Percentiles rank a stretch among this genome's conserved stretches.
These are phyloP conservation scores for Penicillium vulpinum DNA, from an alignment of 2,329 filamentous ascomycete genomes.

Conservation along the genomic window DNA sequence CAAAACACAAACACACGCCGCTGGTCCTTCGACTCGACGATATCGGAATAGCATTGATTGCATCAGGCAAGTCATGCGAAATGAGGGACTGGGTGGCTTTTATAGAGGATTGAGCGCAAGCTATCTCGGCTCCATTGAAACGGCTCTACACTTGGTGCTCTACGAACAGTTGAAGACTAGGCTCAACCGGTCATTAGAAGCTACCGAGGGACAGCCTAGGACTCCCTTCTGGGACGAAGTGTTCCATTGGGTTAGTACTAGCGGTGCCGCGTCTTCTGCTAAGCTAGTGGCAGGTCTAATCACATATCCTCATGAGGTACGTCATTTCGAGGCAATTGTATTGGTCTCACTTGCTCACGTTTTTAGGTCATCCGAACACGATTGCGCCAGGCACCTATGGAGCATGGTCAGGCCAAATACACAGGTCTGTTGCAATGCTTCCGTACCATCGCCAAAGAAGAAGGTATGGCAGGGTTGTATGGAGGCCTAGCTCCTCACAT, in stretches of 20 bases:
- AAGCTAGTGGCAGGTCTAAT: constrained; percentile 36
- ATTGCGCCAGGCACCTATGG: constrained; percentile 38
- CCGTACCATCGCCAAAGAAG: constrained; percentile 36
- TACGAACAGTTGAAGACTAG: constrained; percentile 39
- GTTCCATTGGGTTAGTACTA: constrained; percentile 32
- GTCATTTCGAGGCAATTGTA: not conserved
- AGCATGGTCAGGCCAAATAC: constrained; percentile 38
- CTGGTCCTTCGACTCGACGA: constrained; percentile 30
- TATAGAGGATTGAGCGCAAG: constrained; percentile 86
- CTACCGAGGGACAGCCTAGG: constrained; percentile 19
- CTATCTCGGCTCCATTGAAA: constrained; percentile 40
- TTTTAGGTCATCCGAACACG: constrained; percentile 38
- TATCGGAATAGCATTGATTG: constrained; percentile 67
- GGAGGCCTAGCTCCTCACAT: constrained; percentile 40
- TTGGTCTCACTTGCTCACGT: not conserved
- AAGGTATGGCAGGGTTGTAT: constrained; percentile 39
- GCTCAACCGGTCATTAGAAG: constrained; percentile 22
- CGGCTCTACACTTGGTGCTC: constrained; percentile 37
- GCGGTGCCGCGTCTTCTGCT: constrained; percentile 36
- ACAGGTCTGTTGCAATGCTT: constrained; percentile 39
- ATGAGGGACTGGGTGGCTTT: constrained; percentile 82
- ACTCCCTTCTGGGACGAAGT: constrained; percentile 27
- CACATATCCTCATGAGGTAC: constrained; percentile 40
- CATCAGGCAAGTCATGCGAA: constrained; percentile 69
- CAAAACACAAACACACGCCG: constrained; percentile 32